A percentile compares a stretch with the other conserved stretches of the same genome.
These are phyloP conservation scores for Hibiscus trionum DNA, from an alignment of 345 rosid species.

Conservation along the genomic window DNA sequence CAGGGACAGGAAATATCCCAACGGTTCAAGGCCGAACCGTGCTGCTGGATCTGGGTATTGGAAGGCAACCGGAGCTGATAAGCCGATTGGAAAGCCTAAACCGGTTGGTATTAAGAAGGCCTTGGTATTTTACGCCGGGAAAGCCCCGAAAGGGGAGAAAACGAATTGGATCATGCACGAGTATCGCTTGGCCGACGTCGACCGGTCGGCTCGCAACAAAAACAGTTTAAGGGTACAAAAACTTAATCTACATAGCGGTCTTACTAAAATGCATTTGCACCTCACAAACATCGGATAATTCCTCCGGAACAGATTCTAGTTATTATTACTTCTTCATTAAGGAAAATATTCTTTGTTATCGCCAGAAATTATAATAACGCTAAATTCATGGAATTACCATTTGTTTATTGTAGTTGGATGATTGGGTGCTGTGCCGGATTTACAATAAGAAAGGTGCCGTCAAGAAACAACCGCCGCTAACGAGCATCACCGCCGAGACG, in stretches of 20 bases:
- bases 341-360: slow-evolving; percentile 25
- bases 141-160: slow-evolving; percentile 80
- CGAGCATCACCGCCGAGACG: neutral
- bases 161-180: slow-evolving; percentile 99
- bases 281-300: neutral
- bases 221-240: slow-evolving; percentile 70
- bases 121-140: slow-evolving; percentile 80
- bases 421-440: slow-evolving; percentile 48
- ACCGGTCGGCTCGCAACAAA: slow-evolving; percentile 72
- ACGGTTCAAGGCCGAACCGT: slow-evolving; percentile 90
- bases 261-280: neutral
- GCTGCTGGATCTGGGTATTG: slow-evolving; percentile 46
- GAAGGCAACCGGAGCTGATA: slow-evolving; percentile 72
- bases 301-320: neutral
- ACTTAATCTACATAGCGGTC: no score
- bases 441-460: slow-evolving; percentile 82
- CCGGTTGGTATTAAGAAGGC: slow-evolving; percentile 86
- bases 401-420: slow-evolving; percentile 38
- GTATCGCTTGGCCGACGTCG: slow-evolving; percentile 85
- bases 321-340: neutral
- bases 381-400: neutral
- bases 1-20: slow-evolving; percentile 81
- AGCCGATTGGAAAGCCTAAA: slow-evolving; percentile 80
- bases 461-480: slow-evolving; percentile 38
- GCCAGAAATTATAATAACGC: neutral